phyloP scores from a whole-genome alignment of 768 basidiomycete genomes.

The Pleurotus cornucopiae region DNA sequence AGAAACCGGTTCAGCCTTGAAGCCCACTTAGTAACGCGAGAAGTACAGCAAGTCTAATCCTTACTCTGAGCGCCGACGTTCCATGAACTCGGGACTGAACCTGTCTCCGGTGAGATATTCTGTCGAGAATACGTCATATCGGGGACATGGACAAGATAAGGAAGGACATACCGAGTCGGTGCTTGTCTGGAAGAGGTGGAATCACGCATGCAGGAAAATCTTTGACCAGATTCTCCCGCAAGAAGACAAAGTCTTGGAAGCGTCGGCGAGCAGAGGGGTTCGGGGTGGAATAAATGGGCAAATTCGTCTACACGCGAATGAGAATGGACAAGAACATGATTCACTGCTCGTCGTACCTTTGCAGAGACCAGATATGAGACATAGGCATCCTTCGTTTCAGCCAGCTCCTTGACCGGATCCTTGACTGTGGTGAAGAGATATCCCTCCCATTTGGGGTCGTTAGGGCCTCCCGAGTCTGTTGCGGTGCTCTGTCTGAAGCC shows the following conservation, averaged over 20 bases:
- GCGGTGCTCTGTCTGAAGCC: slow-evolving; percentile 81
- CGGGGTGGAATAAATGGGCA: slow-evolving; percentile 76
- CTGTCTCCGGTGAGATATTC: slow-evolving; percentile 98
- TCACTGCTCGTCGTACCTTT: slow-evolving; percentile 49
- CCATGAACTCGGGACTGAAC: slow-evolving; percentile 97
- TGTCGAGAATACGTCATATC: slow-evolving; percentile 23
- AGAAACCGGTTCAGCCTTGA: slow-evolving; percentile 87
- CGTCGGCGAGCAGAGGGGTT: slow-evolving; percentile 79
- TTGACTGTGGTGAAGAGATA: slow-evolving; percentile 78
- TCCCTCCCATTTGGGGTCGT: slow-evolving; percentile 90
- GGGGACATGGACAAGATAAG: background rate
- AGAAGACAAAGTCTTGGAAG: slow-evolving; percentile 96
- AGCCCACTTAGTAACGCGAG: slow-evolving; percentile 4
- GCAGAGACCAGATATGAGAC: slow-evolving; percentile 91
- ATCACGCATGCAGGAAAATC: slow-evolving; percentile 99
- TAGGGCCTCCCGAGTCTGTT: slow-evolving; percentile 61
- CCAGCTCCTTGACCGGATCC: slow-evolving; percentile 93
- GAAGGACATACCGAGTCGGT: slow-evolving; percentile 74
- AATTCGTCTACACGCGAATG: slow-evolving; percentile 64
- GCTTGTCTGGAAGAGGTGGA: slow-evolving; percentile 94
- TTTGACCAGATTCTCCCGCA: slow-evolving; percentile 81
- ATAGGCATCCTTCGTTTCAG: slow-evolving; percentile 96
- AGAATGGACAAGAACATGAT: slow-evolving; percentile 8
- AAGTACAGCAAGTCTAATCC: slow-evolving; percentile 21
- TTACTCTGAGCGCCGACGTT: slow-evolving; percentile 84